These are phyloP conservation scores for Spathaspora sp. DNA, from an alignment of 1,139 yeast genomes.

Conservation along the genomic window DNA sequence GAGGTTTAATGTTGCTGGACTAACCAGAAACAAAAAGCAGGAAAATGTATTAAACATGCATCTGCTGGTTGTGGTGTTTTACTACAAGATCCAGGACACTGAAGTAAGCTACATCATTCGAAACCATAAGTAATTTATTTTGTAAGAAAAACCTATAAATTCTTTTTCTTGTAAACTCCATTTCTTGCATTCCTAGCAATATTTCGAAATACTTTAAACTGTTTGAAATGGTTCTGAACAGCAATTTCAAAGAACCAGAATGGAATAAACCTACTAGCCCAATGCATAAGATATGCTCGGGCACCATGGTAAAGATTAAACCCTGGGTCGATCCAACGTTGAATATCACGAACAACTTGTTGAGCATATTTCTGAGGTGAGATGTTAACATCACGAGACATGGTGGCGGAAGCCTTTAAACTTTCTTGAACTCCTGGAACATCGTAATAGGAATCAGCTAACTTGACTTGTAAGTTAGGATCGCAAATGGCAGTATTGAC, in stretches of 20 bases:
- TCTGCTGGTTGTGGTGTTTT: too few species aligned
- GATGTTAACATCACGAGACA: slow-evolving; percentile 28
- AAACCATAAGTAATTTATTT: too few species aligned
- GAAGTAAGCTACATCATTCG: too few species aligned
- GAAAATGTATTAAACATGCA: too few species aligned
- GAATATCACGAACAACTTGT: slow-evolving; percentile 25
- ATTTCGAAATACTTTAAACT: slow-evolving; percentile 21
- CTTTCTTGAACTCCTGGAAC: slow-evolving; percentile 33
- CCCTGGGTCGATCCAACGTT: slow-evolving; percentile 20
- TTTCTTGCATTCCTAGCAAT: slow-evolving; percentile 10
- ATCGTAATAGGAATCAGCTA: slow-evolving; percentile 23
- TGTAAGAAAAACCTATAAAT: too few species aligned
- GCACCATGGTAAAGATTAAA: slow-evolving; percentile 35
- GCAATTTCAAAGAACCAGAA: slow-evolving; percentile 29
- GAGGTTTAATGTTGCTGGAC: too few species aligned
- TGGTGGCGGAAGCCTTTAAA: slow-evolving; percentile 20
- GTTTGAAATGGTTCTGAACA: slow-evolving; percentile 31
- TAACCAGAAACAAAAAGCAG: too few species aligned
- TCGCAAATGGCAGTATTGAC: slow-evolving; percentile 38
- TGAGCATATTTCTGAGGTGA: slow-evolving; percentile 31
- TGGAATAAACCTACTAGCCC: slow-evolving; percentile 25
- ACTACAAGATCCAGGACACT: too few species aligned
- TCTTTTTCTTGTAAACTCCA: slow-evolving; percentile 7
- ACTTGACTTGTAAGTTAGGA: slow-evolving; percentile 10
- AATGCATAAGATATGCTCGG: slow-evolving; percentile 22